Base-by-base conservation (phyloP, 2,329 filamentous ascomycete species). In the Rutstroemia sp. region DNA sequence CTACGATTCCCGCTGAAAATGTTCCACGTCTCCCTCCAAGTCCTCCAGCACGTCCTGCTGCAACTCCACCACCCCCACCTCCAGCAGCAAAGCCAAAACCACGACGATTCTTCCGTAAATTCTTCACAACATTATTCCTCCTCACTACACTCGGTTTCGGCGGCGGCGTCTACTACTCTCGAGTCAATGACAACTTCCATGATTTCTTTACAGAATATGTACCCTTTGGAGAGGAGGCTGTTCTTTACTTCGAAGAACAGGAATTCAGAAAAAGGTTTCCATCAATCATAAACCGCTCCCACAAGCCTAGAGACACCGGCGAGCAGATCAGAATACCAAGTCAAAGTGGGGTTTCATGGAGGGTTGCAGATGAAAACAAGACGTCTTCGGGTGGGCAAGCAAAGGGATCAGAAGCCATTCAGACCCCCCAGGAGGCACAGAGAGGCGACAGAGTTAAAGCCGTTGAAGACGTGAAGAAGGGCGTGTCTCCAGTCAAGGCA, bases 201-300 rank as follows among this genome's bases (percentile, higher is more conserved):
- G 94, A 99, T 73, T 94, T 96, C 78, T 99, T 99, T 75, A 97
- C 92, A 67, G 92, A 96, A 75, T 99, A 92, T 72, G 75, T 99
- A 17, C 94, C 94, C 21, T 96, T 88, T 64, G 94, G 92, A 67
- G 94, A 99, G 75, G 89, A 96, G 70, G 88, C 88, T 17, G 92
- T 99, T 47, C 83, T 95, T 25, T 97, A 95, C 75, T 86, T 99
- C 52, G 94, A 99, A 74, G 94, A 99, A 75, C 83, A 87, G 64
- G 91, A 96, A 68, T 96, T 96, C 76, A 84, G 87, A 70, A 91
- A 87, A 73, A 85, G 89, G 57, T 96, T 96, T 76, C 84, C 83
- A 8, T 75, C 75, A 61, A 76, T 79, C 45, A 50, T 51, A 46
- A 63, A 54, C 14, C 61, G 65, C 27, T 39, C 48, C 34, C 51